Evolutionary conservation across 768 basidiomycete genomes (phyloP).

Genomic region (Cubamyces sp.): DNA sequence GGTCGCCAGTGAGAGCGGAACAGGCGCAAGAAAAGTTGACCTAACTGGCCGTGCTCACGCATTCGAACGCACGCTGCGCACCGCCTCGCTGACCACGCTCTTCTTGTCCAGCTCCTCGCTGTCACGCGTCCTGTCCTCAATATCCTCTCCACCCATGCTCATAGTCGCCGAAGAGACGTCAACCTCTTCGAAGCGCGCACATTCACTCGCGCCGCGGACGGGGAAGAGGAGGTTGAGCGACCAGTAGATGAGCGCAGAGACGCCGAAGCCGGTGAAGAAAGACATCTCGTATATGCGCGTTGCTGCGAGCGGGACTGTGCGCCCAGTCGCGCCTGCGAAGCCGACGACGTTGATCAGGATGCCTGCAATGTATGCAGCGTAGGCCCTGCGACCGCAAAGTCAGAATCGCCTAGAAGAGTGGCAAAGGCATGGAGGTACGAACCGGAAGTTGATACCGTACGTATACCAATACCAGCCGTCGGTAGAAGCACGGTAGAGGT

Average conservation of each 20-base stretch:
- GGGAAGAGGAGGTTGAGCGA: constrained; percentile 64
- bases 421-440: constrained; percentile 3
- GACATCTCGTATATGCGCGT: constrained; percentile 77
- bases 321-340: constrained; percentile 75
- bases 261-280: constrained; percentile 84
- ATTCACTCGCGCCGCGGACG: constrained; percentile 48
- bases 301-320: constrained; percentile 64
- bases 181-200: constrained; percentile 53
- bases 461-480: constrained; percentile 80
- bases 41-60: background rate
- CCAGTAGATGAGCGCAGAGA: constrained; percentile 68
- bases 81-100: constrained; percentile 14
- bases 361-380: constrained; percentile 68
- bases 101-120: constrained; percentile 18
- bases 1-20: no score
- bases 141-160: background rate
- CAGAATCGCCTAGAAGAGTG: background rate
- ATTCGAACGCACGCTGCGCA: constrained; percentile 9
- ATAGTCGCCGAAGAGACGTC: constrained; percentile 46
- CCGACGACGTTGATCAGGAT: constrained; percentile 85
- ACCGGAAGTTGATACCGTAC: constrained; percentile 74
- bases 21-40: no score
- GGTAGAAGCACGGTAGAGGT: constrained; percentile 62
- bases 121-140: background rate
- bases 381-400: constrained; percentile 46